These are phyloP conservation scores for Umbelopsis isabellina DNA, from an alignment of 192 early-diverging fungal genomes.

Conservation along the genomic window DNA sequence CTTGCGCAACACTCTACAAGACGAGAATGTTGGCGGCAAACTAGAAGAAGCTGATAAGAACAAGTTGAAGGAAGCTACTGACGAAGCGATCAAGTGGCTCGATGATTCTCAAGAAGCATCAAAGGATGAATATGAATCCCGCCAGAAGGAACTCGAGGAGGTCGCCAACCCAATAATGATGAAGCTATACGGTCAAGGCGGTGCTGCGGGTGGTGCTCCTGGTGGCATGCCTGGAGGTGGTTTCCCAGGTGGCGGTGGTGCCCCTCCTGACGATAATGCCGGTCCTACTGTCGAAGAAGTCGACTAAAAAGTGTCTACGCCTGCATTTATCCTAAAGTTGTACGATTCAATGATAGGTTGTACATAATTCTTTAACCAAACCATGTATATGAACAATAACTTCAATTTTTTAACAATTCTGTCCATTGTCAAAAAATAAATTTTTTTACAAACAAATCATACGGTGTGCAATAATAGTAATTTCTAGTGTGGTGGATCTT, in stretches of 20 bases:
- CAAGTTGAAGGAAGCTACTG: conserved; percentile 78
- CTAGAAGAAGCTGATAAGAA: conserved; percentile 82
- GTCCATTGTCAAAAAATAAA: too few relatives aligned
- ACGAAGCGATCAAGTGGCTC: conserved; percentile 92
- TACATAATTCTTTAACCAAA: conserved; percentile 6
- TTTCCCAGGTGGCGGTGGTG: conserved; percentile 18
- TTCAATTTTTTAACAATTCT: too few relatives aligned
- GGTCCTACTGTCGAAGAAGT: conserved; percentile 37
- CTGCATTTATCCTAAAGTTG: background rate
- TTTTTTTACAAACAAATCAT: too few relatives aligned
- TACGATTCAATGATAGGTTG: conserved; percentile 18
- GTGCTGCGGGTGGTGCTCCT: conserved; percentile 47
- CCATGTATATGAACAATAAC: conserved; percentile 5
- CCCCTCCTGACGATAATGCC: conserved; percentile 1
- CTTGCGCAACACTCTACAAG: conserved; percentile 90
- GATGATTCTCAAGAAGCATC: conserved; percentile 88
- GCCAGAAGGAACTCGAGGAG: conserved; percentile 92
- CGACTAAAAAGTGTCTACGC: conserved; percentile 26
- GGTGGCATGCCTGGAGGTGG: conserved; percentile 22
- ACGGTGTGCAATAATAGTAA: too few relatives aligned
- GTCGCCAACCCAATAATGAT: conserved; percentile 96
- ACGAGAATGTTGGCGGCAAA: conserved; percentile 85
- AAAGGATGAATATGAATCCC: conserved; percentile 93
- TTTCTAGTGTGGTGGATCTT: too few relatives aligned
- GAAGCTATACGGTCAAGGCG: conserved; percentile 83